Base-by-base conservation (phyloP, 2,329 filamentous ascomycete species). In the Teratosphaeria viscida region DNA sequence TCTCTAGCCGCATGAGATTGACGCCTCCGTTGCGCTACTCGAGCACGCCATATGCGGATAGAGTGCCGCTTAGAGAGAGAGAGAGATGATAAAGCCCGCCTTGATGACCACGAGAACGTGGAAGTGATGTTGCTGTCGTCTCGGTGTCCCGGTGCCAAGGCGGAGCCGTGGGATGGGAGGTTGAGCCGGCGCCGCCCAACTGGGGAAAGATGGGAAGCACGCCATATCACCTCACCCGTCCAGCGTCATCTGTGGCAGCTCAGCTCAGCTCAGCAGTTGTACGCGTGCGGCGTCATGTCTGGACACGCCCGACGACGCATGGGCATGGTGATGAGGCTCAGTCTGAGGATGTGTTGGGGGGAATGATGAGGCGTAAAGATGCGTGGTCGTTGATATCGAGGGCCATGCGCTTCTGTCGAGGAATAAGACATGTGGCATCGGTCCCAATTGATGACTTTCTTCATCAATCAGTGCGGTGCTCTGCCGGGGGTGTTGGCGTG, bases 151-250 rank as follows among this genome's bases (percentile, higher is more conserved):
- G 3, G 37, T 35, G 55, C 55, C 55, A 57, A 57, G 55, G n/a
- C 55, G n/a, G 54, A 55, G 54, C 23, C 7, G 16, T 11, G 23
- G 26, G 43, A n/a, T 10, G 8, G 16, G 43, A 49, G 43, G 2
- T 23, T 19, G n/a, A 5, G 54, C 54, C 39, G 23, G 43, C 32
- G 23, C 35, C 19, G 23, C 43, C 47, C n/a, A 59, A 59, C 23
- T 14, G 43, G 57, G 23, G 29, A 16, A 59, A 37, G 54, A 56
- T 56, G 47, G 14, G 35, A 14, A 56, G 57, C 57, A 59, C 57
- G 57, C 57, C 53, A 58, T 58, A 23, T 19, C 43, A 49, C 43
- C 49, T 54, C 29, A 58, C 43, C 54, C 11, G 27, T 35, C 23
- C 49, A 34, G 16, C 47, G 23, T 14, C 43, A 23, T 23, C 23